Conservation (phyloP, 441 rosid genomes). For the Erysimum cheiri region DNA sequence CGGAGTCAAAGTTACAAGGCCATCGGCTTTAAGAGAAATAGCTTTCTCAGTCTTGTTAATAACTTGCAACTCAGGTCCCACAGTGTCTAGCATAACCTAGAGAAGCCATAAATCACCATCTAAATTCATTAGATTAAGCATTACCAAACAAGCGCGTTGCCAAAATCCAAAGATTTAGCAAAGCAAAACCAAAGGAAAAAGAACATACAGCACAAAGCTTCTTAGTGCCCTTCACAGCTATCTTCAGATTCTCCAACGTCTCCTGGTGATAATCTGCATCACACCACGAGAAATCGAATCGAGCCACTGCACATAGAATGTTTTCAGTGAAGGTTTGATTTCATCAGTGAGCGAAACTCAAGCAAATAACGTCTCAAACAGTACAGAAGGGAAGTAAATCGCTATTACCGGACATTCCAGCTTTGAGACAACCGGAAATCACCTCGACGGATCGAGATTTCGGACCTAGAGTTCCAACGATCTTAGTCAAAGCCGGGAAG, state of each 20-base stretch:
- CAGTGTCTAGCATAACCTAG: slow-evolving; percentile 96
- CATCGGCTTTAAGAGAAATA: slow-evolving; percentile 77
- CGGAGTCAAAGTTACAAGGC: slow-evolving; percentile 74
- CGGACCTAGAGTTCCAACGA: slow-evolving; percentile 93
- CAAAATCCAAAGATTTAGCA: slow-evolving; percentile 19
- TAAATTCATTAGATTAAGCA: neutral
- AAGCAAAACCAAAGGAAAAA: slow-evolving; percentile 9
- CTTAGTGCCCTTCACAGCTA: slow-evolving; percentile 82
- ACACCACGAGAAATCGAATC: slow-evolving; percentile 91
- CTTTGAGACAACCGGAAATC: slow-evolving; percentile 82
- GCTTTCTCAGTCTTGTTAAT: slow-evolving; percentile 71
- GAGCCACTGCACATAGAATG: slow-evolving; percentile 59
- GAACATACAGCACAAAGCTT: slow-evolving; percentile 92
- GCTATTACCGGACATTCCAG: slow-evolving; percentile 89
- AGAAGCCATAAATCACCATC: slow-evolving; percentile 1
- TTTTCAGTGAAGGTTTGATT: too few relatives aligned
- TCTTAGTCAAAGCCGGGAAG: slow-evolving; percentile 94
- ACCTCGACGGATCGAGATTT: slow-evolving; percentile 84
- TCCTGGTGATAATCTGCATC: slow-evolving; percentile 78
- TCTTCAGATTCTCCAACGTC: slow-evolving; percentile 84
- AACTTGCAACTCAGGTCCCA: slow-evolving; percentile 92
- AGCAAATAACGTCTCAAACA: neutral
- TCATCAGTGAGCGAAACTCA: slow-evolving; percentile 3
- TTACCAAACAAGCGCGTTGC: neutral
- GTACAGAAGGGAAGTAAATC: neutral